phyloP scores from a whole-genome alignment of 1,139 yeast genomes.

The Kurtzmaniella natalensis region DNA sequence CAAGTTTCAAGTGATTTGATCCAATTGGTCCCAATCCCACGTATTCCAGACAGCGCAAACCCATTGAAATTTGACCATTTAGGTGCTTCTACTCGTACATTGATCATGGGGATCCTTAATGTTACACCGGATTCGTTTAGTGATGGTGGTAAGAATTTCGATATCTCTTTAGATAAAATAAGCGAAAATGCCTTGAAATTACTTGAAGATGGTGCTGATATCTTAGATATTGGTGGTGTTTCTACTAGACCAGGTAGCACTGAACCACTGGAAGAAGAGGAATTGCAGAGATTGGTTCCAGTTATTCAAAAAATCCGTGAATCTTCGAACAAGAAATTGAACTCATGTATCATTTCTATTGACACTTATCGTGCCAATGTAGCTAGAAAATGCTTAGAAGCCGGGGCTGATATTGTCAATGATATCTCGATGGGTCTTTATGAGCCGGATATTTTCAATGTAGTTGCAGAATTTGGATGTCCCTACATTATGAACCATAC shows the following conservation, averaged over 20 bases:
- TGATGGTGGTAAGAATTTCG: conserved; percentile 64
- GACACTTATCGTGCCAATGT: conserved; percentile 82
- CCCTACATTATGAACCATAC: conserved; percentile 84
- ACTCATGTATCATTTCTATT: conserved; percentile 56
- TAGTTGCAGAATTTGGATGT: conserved; percentile 64
- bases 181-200: conserved; percentile 39
- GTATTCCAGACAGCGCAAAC: conserved; percentile 15
- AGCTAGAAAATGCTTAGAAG: conserved; percentile 61
- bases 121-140: conserved; percentile 95
- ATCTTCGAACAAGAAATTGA: conserved; percentile 24
- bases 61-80: conserved; percentile 1
- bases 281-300: conserved; percentile 63
- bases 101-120: conserved; percentile 82
- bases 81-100: conserved; percentile 24
- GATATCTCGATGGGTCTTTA: conserved; percentile 82
- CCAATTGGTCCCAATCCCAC: conserved; percentile 43
- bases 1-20: conserved; percentile 46
- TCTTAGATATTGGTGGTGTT: conserved; percentile 90
- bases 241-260: conserved; percentile 82
- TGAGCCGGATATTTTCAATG: conserved; percentile 61
- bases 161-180: conserved; percentile 22
- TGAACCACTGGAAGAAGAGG: conserved; percentile 58
- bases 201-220: conserved; percentile 55
- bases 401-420: conserved; percentile 89
- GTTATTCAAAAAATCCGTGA: conserved; percentile 58